Percentiles rank a stretch among this genome's conserved stretches.
These are phyloP conservation scores for Aspergillus alliaceus DNA, from an alignment of 2,329 filamentous ascomycete genomes.

Conservation along the genomic window DNA sequence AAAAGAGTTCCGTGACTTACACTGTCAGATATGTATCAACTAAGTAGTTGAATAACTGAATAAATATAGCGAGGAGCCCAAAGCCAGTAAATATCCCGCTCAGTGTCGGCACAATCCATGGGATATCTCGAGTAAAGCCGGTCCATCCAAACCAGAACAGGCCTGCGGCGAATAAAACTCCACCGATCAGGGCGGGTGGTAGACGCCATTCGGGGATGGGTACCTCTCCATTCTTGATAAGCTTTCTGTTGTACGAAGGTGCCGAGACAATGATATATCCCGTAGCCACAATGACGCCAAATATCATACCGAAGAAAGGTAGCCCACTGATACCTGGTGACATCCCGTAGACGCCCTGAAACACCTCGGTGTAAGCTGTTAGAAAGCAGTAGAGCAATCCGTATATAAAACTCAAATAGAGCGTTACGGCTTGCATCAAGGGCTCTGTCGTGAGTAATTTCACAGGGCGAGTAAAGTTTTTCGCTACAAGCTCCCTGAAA, in stretches of 20 bases:
- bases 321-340: slow-evolving; percentile 69
- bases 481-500: slow-evolving; percentile 44
- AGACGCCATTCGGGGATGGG: slow-evolving; percentile 60
- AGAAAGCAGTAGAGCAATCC: slow-evolving; percentile 37
- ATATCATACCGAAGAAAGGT: slow-evolving; percentile 83
- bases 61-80: slow-evolving; percentile 59
- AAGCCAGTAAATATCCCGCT: slow-evolving; percentile 57
- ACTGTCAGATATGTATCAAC: slow-evolving; percentile 59
- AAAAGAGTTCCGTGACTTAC: too few species aligned
- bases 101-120: slow-evolving; percentile 44
- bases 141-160: slow-evolving; percentile 81
- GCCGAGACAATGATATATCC: slow-evolving; percentile 62
- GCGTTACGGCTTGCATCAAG: slow-evolving; percentile 41
- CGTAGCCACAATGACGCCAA: slow-evolving; percentile 69
- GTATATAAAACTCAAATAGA: slow-evolving; percentile 42
- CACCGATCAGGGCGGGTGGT: slow-evolving; percentile 54
- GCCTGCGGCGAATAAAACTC: slow-evolving; percentile 56
- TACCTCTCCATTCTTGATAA: slow-evolving; percentile 63
- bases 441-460: slow-evolving; percentile 43
- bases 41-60: slow-evolving; percentile 59
- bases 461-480: slow-evolving; percentile 48
- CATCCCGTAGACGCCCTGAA: slow-evolving; percentile 63
- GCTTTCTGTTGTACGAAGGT: slow-evolving; percentile 68
- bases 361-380: slow-evolving; percentile 39
- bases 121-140: slow-evolving; percentile 50